Conservation (phyloP, 192 early-diverging fungal genomes). For the Coemansia sp. region DNA sequence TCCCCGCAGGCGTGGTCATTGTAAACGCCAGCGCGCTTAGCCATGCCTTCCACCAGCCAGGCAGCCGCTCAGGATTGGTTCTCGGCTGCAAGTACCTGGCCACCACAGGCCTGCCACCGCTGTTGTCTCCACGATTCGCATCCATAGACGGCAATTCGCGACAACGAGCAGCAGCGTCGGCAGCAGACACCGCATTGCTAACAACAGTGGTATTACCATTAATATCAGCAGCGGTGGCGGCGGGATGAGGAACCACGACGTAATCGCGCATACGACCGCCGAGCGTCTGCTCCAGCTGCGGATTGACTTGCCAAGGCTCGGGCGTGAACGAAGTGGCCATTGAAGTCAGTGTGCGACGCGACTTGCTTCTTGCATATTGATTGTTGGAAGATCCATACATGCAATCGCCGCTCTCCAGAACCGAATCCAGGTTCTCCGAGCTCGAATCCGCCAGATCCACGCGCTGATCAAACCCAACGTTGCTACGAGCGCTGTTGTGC, state of each 20-base stretch:
- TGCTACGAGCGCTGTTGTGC: neutral
- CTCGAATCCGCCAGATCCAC: neutral
- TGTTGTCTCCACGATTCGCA: neutral
- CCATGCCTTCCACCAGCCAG: conserved; percentile 55
- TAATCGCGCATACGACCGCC: neutral
- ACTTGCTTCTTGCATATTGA: conserved; percentile 24
- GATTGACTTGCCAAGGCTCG: conserved; percentile 53
- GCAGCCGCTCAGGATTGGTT: conserved; percentile 34
- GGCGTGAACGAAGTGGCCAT: conserved; percentile 51
- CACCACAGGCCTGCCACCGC: no score
- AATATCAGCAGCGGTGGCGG: neutral
- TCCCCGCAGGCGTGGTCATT: conserved; percentile 74
- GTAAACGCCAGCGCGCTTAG: conserved; percentile 61
- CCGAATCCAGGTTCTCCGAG: neutral
- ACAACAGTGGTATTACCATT: neutral
- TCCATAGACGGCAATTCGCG: neutral
- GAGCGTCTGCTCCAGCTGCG: conserved; percentile 33
- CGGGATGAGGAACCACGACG: neutral
- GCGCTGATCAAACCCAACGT: neutral
- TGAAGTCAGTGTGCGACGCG: conserved; percentile 38
- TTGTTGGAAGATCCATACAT: conserved; percentile 12
- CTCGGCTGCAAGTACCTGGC: conserved; percentile 25
- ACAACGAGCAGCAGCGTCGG: neutral
- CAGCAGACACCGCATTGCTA: neutral
- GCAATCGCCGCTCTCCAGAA: conserved; percentile 17